These are phyloP conservation scores for Alternaria hordeiaustralica DNA, from an alignment of 2,329 filamentous ascomycete genomes.

Conservation along the genomic window DNA sequence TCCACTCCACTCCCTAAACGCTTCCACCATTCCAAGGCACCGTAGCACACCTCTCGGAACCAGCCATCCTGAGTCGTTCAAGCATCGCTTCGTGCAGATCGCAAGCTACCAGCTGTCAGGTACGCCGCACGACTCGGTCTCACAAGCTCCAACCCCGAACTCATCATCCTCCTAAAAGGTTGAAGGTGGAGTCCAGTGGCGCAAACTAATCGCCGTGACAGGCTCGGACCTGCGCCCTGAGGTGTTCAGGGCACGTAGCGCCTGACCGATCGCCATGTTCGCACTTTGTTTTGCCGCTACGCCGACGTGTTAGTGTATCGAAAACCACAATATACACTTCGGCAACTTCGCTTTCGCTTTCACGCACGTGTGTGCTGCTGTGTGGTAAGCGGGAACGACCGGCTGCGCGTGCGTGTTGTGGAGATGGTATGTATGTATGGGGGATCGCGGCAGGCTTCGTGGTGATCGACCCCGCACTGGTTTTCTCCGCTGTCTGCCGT, in stretches of 20 bases:
- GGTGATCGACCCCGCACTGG: background rate
- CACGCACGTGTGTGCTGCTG: background rate
- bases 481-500: background rate
- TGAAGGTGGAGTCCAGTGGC: background rate
- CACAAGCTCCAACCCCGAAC: background rate
- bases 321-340: constrained; percentile 1
- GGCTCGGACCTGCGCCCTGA: background rate
- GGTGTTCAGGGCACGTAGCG: background rate
- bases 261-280: background rate
- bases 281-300: background rate
- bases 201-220: background rate
- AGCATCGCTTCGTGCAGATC: background rate
- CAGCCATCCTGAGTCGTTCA: background rate
- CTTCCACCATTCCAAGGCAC: background rate
- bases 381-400: background rate
- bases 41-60: background rate
- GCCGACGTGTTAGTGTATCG: background rate
- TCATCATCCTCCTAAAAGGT: background rate
- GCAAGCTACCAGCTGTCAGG: background rate
- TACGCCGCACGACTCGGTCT: background rate
- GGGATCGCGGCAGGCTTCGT: background rate
- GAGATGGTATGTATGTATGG: background rate
- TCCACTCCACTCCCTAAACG: background rate
- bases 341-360: background rate
- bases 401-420: background rate